Conservation (phyloP, 257 asterid genomes). For the Handroanthus guayacan region DNA sequence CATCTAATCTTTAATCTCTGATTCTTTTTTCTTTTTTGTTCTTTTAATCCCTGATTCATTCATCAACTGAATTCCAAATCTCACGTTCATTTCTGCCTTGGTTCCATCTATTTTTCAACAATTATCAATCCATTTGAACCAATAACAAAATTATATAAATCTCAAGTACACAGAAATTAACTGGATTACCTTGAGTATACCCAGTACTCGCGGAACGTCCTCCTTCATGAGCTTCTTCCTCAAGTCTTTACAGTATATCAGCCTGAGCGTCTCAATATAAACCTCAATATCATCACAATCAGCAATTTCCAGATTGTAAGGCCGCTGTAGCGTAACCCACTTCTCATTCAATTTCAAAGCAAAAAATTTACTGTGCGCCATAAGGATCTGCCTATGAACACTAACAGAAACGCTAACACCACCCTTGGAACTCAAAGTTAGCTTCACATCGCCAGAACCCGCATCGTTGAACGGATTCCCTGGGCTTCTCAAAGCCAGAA, state of each 20-base stretch:
- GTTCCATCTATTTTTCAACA: not conserved
- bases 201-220: conserved; percentile 82
- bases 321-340: conserved; percentile 82
- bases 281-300: conserved; percentile 97
- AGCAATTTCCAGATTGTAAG: conserved; percentile 82
- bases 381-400: conserved; percentile 87
- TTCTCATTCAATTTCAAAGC: conserved; percentile 76
- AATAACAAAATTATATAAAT: not conserved
- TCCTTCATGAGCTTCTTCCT: conserved; percentile 87
- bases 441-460: conserved; percentile 81
- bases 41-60: not conserved
- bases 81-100: not conserved
- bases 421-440: conserved; percentile 85
- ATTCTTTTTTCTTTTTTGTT: not conserved
- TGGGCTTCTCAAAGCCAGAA: conserved; percentile 71
- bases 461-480: conserved; percentile 85
- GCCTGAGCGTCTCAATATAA: conserved; percentile 76
- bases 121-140: not conserved
- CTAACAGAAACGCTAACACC: conserved; percentile 69
- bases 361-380: conserved; percentile 78
- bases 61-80: conserved; percentile 8
- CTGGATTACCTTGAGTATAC: conserved; percentile 78
- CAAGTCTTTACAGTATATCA: conserved; percentile 92
- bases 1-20: conserved; percentile 5
- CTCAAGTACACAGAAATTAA: not conserved